phyloP scores from a whole-genome alignment of 805 yeast genomes.

The Schwanniomyces pseudopolymorphus region DNA sequence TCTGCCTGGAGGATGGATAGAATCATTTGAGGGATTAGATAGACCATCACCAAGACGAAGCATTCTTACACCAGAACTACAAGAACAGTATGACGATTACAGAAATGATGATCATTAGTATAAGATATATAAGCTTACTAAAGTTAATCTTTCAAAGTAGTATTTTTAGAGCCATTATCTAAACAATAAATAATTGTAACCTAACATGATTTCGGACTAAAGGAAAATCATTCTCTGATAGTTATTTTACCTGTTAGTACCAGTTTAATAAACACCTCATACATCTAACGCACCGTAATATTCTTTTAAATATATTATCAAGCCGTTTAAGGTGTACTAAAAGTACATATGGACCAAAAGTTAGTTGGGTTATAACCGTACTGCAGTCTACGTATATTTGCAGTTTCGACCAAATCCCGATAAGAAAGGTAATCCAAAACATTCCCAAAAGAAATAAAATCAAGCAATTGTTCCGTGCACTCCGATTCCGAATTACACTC shows the following conservation, averaged over 20 bases:
- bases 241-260: too few relatives aligned
- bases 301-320: too few relatives aligned
- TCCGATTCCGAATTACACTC: background rate
- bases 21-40: slow-evolving; percentile 27
- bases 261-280: too few relatives aligned
- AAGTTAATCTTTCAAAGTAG: too few relatives aligned
- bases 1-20: slow-evolving; percentile 32
- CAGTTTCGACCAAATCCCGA: background rate
- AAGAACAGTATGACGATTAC: slow-evolving; percentile 43
- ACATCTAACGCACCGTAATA: too few relatives aligned
- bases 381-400: background rate
- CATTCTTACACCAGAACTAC: slow-evolving; percentile 29
- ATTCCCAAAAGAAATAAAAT: background rate
- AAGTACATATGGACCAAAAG: too few relatives aligned
- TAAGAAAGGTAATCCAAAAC: background rate
- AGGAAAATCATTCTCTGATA: too few relatives aligned
- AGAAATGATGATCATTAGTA: slow-evolving; percentile 36
- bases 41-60: slow-evolving; percentile 7
- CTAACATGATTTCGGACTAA: too few relatives aligned
- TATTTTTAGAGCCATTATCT: too few relatives aligned
- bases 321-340: too few relatives aligned
- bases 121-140: background rate
- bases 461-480: background rate
- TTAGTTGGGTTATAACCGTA: too few relatives aligned
- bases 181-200: too few relatives aligned